These are phyloP conservation scores for Atkinsonella hypoxylon DNA, from an alignment of 2,329 filamentous ascomycete genomes.

Conservation along the genomic window DNA sequence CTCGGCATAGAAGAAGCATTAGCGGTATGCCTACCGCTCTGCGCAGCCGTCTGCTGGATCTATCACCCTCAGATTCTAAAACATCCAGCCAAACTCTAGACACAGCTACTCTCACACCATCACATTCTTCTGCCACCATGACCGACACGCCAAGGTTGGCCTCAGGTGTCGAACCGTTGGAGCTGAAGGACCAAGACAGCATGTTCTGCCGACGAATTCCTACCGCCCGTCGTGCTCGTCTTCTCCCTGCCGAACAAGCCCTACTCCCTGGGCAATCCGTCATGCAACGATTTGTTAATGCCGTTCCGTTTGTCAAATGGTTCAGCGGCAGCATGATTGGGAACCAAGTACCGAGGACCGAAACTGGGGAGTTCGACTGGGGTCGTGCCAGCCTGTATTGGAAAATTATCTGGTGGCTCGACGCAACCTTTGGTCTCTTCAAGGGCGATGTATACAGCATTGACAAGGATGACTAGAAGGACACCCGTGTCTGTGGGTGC, in stretches of 20 bases:
- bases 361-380: slow-evolving; percentile 69
- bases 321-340: slow-evolving; percentile 65
- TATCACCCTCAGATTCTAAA: slow-evolving; percentile 33
- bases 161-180: slow-evolving; percentile 16
- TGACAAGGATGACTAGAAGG: slow-evolving; percentile 44
- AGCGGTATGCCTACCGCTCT: slow-evolving; percentile 23
- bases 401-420: slow-evolving; percentile 53
- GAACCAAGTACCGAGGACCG: slow-evolving; percentile 59
- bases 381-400: slow-evolving; percentile 54
- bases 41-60: slow-evolving; percentile 25
- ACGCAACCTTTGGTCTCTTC: slow-evolving; percentile 46
- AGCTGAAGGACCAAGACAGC: slow-evolving; percentile 23
- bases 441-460: slow-evolving; percentile 43
- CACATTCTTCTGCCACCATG: slow-evolving; percentile 31
- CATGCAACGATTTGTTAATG: slow-evolving; percentile 49
- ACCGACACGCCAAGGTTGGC: slow-evolving; percentile 18
- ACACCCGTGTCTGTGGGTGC: background rate
- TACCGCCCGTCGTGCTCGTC: slow-evolving; percentile 49
- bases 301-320: slow-evolving; percentile 59
- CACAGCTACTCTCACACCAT: slow-evolving; percentile 37
- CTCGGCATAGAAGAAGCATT: slow-evolving; percentile 16
- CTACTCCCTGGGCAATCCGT: slow-evolving; percentile 57
- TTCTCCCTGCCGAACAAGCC: slow-evolving; percentile 59
- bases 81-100: slow-evolving; percentile 46
- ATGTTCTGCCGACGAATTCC: slow-evolving; percentile 52